Evolutionary conservation across 768 basidiomycete genomes (phyloP).

Genomic region (Suillus discolor): DNA sequence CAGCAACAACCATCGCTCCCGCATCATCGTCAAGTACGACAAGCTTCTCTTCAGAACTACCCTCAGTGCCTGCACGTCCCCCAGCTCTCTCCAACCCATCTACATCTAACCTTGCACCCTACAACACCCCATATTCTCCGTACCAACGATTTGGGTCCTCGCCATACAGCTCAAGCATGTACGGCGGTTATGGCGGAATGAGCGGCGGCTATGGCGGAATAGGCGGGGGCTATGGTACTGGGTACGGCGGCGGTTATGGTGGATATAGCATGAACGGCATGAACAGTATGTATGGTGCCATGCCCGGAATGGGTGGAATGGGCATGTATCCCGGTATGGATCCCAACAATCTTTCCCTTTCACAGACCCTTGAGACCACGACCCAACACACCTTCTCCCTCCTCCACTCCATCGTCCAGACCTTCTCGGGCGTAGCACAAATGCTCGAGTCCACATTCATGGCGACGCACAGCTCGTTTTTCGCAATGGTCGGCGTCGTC

Average conservation of each 20-base stretch:
- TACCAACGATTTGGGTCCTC: constrained; percentile 39
- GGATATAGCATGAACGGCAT: constrained; percentile 55
- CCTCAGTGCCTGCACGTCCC: constrained; percentile 66
- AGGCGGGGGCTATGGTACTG: constrained; percentile 34
- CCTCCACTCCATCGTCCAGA: constrained; percentile 93
- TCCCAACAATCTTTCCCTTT: constrained; percentile 63
- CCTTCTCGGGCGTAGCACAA: constrained; percentile 92
- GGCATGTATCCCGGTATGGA: constrained; percentile 45
- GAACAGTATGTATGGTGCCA: constrained; percentile 48
- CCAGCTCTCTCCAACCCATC: constrained; percentile 47
- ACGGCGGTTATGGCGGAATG: constrained; percentile 48
- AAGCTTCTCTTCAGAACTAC: constrained; percentile 32
- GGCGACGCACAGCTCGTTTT: constrained; percentile 95
- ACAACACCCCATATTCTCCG: constrained; percentile 48
- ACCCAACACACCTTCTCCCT: constrained; percentile 94
- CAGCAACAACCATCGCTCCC: constrained; percentile 27
- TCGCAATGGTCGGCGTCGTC: constrained; percentile 94
- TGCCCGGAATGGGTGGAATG: constrained; percentile 41
- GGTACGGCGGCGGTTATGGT: constrained; percentile 44
- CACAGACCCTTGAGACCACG: constrained; percentile 85
- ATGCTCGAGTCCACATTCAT: constrained; percentile 98
- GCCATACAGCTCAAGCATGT: constrained; percentile 32
- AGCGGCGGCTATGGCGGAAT: constrained; percentile 30
- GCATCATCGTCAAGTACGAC: constrained; percentile 21
- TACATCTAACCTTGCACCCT: constrained; percentile 34